These are phyloP conservation scores for Trichoderma asperellum DNA, from an alignment of 2,329 filamentous ascomycete species.

Conservation along the genomic window DNA sequence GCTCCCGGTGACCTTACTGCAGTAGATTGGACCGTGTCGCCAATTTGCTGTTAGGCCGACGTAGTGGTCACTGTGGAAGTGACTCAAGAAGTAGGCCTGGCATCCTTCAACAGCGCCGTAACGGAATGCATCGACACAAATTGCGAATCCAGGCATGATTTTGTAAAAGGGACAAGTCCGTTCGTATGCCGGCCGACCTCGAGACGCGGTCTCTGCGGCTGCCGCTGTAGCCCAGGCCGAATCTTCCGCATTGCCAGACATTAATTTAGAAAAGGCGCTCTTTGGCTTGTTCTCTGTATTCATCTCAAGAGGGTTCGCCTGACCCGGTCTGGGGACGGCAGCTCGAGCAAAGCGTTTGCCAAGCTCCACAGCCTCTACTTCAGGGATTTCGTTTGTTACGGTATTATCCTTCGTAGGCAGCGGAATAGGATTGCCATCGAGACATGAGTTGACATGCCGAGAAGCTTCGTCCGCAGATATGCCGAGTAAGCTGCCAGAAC, in stretches of 20 bases:
- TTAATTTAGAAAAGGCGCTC: conserved; percentile 89
- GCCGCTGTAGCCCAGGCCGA: conserved; percentile 87
- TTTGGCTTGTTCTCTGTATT: conserved; percentile 46
- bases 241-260: conserved; percentile 90
- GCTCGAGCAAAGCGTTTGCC: conserved; percentile 68
- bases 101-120: conserved; percentile 93
- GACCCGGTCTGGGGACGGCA: conserved; percentile 74
- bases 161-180: conserved; percentile 98
- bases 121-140: conserved; percentile 93
- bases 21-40: conserved; percentile 94
- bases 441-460: conserved; percentile 87
- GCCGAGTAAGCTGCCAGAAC: conserved; percentile 65
- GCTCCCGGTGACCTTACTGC: conserved; percentile 89
- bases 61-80: conserved; percentile 98
- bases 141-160: conserved; percentile 88
- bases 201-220: conserved; percentile 73
- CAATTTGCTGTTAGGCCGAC: conserved; percentile 86
- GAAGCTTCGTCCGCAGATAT: conserved; percentile 69
- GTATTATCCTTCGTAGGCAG: conserved; percentile 44
- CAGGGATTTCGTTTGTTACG: conserved; percentile 31
- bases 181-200: conserved; percentile 84
- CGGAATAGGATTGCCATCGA: conserved; percentile 77
- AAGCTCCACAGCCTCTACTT: conserved; percentile 45
- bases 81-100: conserved; percentile 93
- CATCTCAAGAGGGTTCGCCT: conserved; percentile 75